phyloP scores from a whole-genome alignment of 192 early-diverging fungal genomes.

The Powellomyces hirtus region DNA sequence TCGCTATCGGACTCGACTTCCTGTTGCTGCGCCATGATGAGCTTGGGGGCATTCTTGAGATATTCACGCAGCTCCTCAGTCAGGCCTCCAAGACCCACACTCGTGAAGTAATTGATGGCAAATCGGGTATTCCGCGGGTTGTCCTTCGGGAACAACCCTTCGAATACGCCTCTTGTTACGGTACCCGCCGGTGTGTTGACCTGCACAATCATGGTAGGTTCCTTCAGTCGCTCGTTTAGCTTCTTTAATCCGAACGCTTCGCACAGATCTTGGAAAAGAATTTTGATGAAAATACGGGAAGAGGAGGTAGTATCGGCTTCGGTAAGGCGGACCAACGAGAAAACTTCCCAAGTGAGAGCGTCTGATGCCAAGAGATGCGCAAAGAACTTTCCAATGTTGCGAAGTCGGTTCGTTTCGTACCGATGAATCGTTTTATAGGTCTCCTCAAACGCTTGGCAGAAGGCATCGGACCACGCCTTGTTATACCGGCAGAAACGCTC shows the following conservation, averaged over 20 bases:
- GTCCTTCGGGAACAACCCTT: slow-evolving; percentile 88
- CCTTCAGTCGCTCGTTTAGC: slow-evolving; percentile 68
- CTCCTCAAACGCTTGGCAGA: slow-evolving; percentile 73
- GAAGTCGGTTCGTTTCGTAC: slow-evolving; percentile 87
- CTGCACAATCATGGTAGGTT: slow-evolving; percentile 56
- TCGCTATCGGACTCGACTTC: slow-evolving; percentile 36
- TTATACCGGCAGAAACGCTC: slow-evolving; percentile 90
- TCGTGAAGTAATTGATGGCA: slow-evolving; percentile 97
- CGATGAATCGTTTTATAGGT: slow-evolving; percentile 91
- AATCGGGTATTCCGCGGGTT: slow-evolving; percentile 86
- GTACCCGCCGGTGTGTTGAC: slow-evolving; percentile 40
- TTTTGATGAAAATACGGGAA: slow-evolving; percentile 96
- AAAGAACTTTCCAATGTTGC: slow-evolving; percentile 92
- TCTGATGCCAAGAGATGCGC: slow-evolving; percentile 83
- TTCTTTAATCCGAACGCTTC: slow-evolving; percentile 79
- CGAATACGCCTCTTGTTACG: slow-evolving; percentile 63
- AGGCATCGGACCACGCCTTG: slow-evolving; percentile 73
- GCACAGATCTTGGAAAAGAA: slow-evolving; percentile 85
- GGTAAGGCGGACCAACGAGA: slow-evolving; percentile 76
- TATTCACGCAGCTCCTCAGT: slow-evolving; percentile 92
- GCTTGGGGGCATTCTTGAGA: slow-evolving; percentile 69
- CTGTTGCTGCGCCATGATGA: slow-evolving; percentile 64
- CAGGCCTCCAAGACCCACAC: slow-evolving; percentile 86
- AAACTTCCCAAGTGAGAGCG: slow-evolving; percentile 78
- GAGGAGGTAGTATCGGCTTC: slow-evolving; percentile 95